These are phyloP conservation scores for Fonsecaea erecta DNA, from an alignment of 2,329 filamentous ascomycete genomes.

Conservation along the genomic window DNA sequence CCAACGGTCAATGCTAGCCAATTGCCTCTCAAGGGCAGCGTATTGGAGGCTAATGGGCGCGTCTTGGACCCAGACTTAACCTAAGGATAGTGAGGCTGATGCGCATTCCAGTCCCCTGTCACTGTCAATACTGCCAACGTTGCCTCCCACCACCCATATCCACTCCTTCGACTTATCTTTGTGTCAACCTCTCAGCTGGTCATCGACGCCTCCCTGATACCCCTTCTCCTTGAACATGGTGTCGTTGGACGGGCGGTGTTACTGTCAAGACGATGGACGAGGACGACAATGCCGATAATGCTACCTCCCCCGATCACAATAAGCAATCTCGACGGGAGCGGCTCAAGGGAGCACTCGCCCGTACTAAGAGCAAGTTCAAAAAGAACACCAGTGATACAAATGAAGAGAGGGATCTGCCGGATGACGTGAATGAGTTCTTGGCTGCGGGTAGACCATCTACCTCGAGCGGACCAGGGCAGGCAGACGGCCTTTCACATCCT, in stretches of 20 bases:
- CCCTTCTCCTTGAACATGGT: constrained; percentile 22
- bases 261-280: constrained; percentile 32
- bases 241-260: background rate
- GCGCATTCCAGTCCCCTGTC: constrained; percentile 5
- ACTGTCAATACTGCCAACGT: background rate
- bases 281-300: constrained; percentile 28
- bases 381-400: constrained; percentile 29
- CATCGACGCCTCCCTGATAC: background rate
- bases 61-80: background rate
- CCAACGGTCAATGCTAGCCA: background rate
- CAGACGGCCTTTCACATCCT: constrained; percentile 6
- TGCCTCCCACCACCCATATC: constrained; percentile 2
- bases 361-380: constrained; percentile 37
- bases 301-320: constrained; percentile 13
- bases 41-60: constrained; percentile 1
- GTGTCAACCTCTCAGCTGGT: constrained; percentile 23
- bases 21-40: background rate
- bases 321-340: constrained; percentile 32
- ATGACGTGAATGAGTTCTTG: constrained; percentile 37
- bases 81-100: constrained; percentile 3
- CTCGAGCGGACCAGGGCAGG: constrained; percentile 22
- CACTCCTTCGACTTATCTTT: constrained; percentile 20
- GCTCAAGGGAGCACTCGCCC: constrained; percentile 35
- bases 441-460: constrained; percentile 32
- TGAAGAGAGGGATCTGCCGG: constrained; percentile 26